Base-by-base conservation (phyloP, 2,329 filamentous ascomycete genomes). In the Ophiosphaerella narmari region DNA sequence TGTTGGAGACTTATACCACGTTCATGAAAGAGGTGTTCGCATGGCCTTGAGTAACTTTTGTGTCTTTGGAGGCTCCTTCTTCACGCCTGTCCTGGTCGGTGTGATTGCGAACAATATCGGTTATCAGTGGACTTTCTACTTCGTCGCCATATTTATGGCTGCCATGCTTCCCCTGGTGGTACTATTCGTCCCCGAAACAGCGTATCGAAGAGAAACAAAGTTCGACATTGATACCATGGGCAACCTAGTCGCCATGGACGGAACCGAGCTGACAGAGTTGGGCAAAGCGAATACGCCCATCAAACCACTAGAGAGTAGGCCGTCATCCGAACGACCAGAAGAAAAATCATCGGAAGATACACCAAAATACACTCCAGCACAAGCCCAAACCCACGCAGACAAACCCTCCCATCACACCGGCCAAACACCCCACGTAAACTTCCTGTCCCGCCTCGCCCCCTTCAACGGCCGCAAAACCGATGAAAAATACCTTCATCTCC, bases 51-150 rank as follows among this genome's bases (percentile, higher is more conserved):
- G 80, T 3, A 89, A 88, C 63, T 78, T 89, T 26, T 81, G 84
- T n/a, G 75, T 90, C 2, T 90, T 88, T 57, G 87, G 87, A 2
- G 86, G 86, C 13, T 83, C 86, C 1, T 89, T 89, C 67, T 80
- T 89, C 59, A 96, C 93, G 0, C 93, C 93, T 0, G 90, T 97
- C n/a, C 76, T 96, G 21, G 91, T 92, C 1, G 92, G 92, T 32
- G 91, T 91, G 74, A 92, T 96, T 63, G 91, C 91, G 3, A 75
- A 83, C 40, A 78, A 79, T 0, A 79, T 96, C 42, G 85, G 86
- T n/a, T 96, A 91, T 87, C 77, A 83, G 68, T 96, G 91, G 91
- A 88, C 86, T 0, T 97, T 97, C 67, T 91, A 92, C 72, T 82
- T 97, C 36, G 85, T 96, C 12, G 85, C 91, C 51, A 96, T 97